Evolutionary conservation across 306 rosid genomes (phyloP), one percentile per base, ranked within the genome.

Genomic region (Vigna nakashimae): DNA sequence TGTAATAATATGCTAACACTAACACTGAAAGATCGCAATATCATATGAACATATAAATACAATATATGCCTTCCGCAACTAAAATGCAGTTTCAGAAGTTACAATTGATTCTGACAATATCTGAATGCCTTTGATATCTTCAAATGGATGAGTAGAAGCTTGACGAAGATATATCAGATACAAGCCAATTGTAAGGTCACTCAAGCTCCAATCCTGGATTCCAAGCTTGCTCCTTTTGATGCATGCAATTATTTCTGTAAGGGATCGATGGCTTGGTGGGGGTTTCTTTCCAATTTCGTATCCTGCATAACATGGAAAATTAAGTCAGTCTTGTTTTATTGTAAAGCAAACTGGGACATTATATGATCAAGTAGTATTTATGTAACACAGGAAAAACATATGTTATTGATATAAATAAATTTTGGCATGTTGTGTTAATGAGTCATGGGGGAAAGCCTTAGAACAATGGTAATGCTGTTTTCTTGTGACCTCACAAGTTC

Each of bases 131-230:
- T 84, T 86, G 64, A 91, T 66, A 80, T 87, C 91, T 83, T 91
- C 91, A 75, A 79, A 80, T 26, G 85, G 84, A 87, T 87, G 83
- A 22, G 84, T 69, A 57, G 98, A 88, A 17, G 96, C 93, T 86
- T 92, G 99, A 66, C 93, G 93, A 71, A 96, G 98, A 85, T 96
- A 96, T 26, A 96, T 83, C 80, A 96, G 91, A 85, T 87, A 96
- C 74, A 92, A 79, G 74, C 97, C 99, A 74, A 92, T 58, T 1
- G 99, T 92, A 73, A 96, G 98, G 84, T 92, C 98, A 73, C 97
- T 90, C 91, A 96, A 88, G 76, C 91, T 96, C 98, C 98, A 96
- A 85, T 90, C 99, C 67, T 87, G 89, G 65, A 96, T 87, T 59
- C 98, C 98, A 69, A 83, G 86, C 87, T 92, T 92, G 86, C 91